phyloP scores from a whole-genome alignment of 2,329 filamentous ascomycete species.

The Diaporthe citriasiana region DNA sequence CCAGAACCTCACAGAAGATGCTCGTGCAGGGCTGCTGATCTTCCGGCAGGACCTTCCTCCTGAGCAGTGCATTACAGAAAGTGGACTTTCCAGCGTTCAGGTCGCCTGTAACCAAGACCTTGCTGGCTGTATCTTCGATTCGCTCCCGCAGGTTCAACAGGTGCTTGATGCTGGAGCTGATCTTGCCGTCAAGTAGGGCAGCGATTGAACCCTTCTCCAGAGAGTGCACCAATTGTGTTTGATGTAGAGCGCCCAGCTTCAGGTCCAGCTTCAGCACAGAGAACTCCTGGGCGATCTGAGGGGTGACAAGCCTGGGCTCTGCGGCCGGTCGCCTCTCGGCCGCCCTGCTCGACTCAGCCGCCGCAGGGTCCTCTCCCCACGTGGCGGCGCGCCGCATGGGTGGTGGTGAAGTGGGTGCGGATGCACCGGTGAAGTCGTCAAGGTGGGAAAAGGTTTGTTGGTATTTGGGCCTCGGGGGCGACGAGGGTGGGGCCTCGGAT shows the following conservation, averaged over 20 bases:
- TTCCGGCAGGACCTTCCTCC: slow-evolving; percentile 92
- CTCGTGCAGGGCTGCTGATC: slow-evolving; percentile 98
- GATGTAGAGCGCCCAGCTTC: slow-evolving; percentile 87
- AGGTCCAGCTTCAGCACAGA: slow-evolving; percentile 95
- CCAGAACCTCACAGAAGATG: slow-evolving; percentile 97
- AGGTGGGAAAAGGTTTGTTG: slow-evolving; percentile 74
- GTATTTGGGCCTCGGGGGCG: slow-evolving; percentile 72
- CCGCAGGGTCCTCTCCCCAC: slow-evolving; percentile 70
- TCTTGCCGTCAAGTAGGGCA: slow-evolving; percentile 91
- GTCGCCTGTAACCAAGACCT: slow-evolving; percentile 95
- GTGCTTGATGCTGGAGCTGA: slow-evolving; percentile 93
- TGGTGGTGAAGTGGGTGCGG: slow-evolving; percentile 48
- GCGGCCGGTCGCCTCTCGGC: slow-evolving; percentile 72
- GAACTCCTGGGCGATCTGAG: slow-evolving; percentile 95
- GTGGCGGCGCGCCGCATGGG: slow-evolving; percentile 79
- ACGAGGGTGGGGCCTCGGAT: slow-evolving; percentile 55
- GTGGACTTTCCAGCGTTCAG: slow-evolving; percentile 98
- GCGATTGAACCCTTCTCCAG: slow-evolving; percentile 93
- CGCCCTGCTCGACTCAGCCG: slow-evolving; percentile 80
- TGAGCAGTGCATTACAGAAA: slow-evolving; percentile 96
- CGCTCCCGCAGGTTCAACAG: slow-evolving; percentile 88
- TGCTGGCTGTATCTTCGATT: slow-evolving; percentile 97
- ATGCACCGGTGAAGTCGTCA: slow-evolving; percentile 58
- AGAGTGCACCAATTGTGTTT: slow-evolving; percentile 93
- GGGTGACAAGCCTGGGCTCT: slow-evolving; percentile 88